These are phyloP conservation scores for Logfia minima DNA, from an alignment of 129 eudicot genomes.

Conservation along the genomic window DNA sequence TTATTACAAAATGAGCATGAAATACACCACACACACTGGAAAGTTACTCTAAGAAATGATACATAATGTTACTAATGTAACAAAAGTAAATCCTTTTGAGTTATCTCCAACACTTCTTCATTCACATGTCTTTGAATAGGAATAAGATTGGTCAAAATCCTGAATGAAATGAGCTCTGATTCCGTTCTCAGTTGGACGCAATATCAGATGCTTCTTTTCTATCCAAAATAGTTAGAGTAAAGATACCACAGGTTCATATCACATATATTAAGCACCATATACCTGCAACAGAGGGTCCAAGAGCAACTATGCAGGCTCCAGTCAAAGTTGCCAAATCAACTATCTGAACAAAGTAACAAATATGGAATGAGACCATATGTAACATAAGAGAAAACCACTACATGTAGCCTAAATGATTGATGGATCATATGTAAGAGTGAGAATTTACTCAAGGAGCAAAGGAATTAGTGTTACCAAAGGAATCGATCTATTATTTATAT, in stretches of 20 bases:
- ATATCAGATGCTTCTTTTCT: background rate
- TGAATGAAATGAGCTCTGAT: background rate
- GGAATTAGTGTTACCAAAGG: background rate
- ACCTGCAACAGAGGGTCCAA: conserved; percentile 98
- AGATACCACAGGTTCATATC: background rate
- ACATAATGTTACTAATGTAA: background rate
- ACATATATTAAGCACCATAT: background rate
- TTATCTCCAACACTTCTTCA: background rate
- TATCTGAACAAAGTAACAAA: conserved; percentile 48
- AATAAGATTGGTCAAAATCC: background rate
- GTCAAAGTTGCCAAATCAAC: conserved; percentile 95
- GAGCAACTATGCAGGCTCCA: conserved; percentile 92
- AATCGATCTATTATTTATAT: background rate
- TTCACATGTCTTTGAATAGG: background rate
- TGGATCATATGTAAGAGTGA: background rate
- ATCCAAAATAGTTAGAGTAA: background rate
- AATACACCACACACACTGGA: background rate
- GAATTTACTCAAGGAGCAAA: background rate
- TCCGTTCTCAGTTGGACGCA: background rate
- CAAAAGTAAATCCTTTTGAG: conserved; percentile 2
- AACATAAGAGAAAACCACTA: background rate
- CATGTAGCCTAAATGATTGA: background rate
- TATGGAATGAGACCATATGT: conserved; percentile 4
- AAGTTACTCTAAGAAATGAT: conserved; percentile 3
- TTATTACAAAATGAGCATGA: background rate